phyloP scores from a whole-genome alignment of 2,329 filamentous ascomycete species.

The Zalaria obscura region DNA sequence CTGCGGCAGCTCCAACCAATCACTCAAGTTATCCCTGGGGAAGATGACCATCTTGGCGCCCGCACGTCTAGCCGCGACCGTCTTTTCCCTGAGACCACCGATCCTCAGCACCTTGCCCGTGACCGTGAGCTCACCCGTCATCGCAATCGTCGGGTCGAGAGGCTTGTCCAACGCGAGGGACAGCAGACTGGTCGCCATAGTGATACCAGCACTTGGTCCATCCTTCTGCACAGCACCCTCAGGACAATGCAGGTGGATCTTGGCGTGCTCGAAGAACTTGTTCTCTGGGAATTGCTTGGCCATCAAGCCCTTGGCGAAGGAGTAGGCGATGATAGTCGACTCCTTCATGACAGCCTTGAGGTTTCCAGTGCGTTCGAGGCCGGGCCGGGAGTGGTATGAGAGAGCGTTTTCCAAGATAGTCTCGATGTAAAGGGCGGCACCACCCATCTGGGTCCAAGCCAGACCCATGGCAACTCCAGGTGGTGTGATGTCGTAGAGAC shows the following conservation, averaged over 20 bases:
- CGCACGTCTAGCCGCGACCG: constrained; percentile 81
- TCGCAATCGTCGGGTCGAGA: constrained; percentile 77
- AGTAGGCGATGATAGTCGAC: constrained; percentile 88
- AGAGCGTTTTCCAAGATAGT: constrained; percentile 83
- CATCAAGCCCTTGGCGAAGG: constrained; percentile 82
- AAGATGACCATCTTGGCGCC: constrained; percentile 91
- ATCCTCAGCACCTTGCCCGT: constrained; percentile 95
- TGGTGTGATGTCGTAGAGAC: constrained; percentile 85
- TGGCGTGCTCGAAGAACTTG: constrained; percentile 89
- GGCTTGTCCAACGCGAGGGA: constrained; percentile 68
- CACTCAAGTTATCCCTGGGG: constrained; percentile 85
- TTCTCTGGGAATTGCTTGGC: constrained; percentile 77
- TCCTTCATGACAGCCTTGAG: constrained; percentile 97
- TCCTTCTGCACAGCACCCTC: constrained; percentile 95
- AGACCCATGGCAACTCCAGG: constrained; percentile 95
- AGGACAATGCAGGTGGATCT: constrained; percentile 88
- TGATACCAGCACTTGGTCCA: constrained; percentile 67
- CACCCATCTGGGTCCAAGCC: constrained; percentile 95
- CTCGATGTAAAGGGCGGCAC: constrained; percentile 92
- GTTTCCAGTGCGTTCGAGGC: constrained; percentile 85
- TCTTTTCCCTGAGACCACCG: constrained; percentile 90
- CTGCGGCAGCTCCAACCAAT: constrained; percentile 94
- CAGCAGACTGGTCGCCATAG: constrained; percentile 89
- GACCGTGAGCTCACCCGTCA: constrained; percentile 95
- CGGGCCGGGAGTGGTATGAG: constrained; percentile 56